Evolutionary conservation across 2,329 filamentous ascomycete genomes (phyloP).

Genomic region (Pseudocercospora fuligena): DNA sequence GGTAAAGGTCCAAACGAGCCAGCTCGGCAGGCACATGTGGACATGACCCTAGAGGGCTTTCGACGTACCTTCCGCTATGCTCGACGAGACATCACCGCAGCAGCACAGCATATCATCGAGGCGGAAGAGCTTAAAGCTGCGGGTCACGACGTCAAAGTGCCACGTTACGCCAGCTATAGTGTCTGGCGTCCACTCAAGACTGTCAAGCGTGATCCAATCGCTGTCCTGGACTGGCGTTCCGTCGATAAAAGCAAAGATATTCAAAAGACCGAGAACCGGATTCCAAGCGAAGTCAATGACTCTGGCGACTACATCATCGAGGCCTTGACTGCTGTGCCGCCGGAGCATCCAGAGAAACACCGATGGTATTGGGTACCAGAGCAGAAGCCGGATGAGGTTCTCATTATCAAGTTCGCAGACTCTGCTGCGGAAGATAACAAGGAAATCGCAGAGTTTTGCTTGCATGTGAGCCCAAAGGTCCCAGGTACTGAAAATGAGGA

Average conservation of each 20-base stretch:
- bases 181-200: conserved; percentile 28
- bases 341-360: conserved; percentile 18
- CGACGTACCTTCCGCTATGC: conserved; percentile 13
- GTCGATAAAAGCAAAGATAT: conserved; percentile 22
- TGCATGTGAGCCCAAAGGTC: conserved; percentile 26
- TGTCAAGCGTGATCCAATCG: conserved; percentile 29
- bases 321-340: conserved; percentile 21
- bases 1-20: conserved; percentile 17
- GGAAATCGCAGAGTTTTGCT: conserved; percentile 20
- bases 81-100: conserved; percentile 21
- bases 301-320: conserved; percentile 27
- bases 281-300: conserved; percentile 19
- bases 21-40: conserved; percentile 27
- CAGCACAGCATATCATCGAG: conserved; percentile 17
- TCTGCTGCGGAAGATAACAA: conserved; percentile 17
- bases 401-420: conserved; percentile 29
- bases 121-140: conserved; percentile 22
- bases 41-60: conserved; percentile 22
- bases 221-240: conserved; percentile 25
- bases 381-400: conserved; percentile 27
- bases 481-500: conserved; percentile 21
- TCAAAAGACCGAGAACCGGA: conserved; percentile 23
- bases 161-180: conserved; percentile 25
- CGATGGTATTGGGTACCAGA: conserved; percentile 31
- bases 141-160: conserved; percentile 23